Base-by-base conservation (phyloP, 2,329 filamentous ascomycete species). In the Fusarium sp. region DNA sequence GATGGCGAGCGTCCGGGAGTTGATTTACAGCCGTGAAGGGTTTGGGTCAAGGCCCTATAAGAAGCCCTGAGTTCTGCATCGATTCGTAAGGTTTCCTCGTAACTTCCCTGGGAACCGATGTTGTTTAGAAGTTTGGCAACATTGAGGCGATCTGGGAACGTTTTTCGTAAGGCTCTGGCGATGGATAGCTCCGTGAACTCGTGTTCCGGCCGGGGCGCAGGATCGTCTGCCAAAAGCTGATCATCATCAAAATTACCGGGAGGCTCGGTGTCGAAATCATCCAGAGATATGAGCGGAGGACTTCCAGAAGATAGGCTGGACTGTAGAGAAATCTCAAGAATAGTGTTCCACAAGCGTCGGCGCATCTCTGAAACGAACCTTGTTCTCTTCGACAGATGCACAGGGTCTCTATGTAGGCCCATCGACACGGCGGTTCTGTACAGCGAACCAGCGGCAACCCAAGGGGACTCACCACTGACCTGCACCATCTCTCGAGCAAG, bases 161-260 rank as follows among this genome's bases (percentile, higher is more conserved):
- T 85, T 18, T 82, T 80, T 8, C 84, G 83, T 5, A 89, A 78
- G 2, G 82, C 82, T 52, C 85, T 82, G 0, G 85, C 78, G 2
- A 85, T 77, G 1, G 84, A 85, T 2, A 78, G 79, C 38, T 86
- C 79, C 0, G 86, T 87, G 42, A 85, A 85, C 4, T 78, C 66
- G 5, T 69, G 69, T 8, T 81, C 74, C 0, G 83, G 82, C 18
- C 81, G 83, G 0, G 83, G 78, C 0, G 77, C 63, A 0, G 82
- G 73, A 16, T 80, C 68, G 0, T 81, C 80, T 0, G 68, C 66
- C 9, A 79, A n/a, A 4, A 88, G 80, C 33, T 88, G 83, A 0
- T 86, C 85, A 63, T 90, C 88, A 47, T 88, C 83, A 6, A 85
- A 85, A 68, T 90, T 90, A 0, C 82, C 79, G 0, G 88, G 88